phyloP scores from a whole-genome alignment of 495 filamentous ascomycete genomes.

The Aspergillus ellipticus region DNA sequence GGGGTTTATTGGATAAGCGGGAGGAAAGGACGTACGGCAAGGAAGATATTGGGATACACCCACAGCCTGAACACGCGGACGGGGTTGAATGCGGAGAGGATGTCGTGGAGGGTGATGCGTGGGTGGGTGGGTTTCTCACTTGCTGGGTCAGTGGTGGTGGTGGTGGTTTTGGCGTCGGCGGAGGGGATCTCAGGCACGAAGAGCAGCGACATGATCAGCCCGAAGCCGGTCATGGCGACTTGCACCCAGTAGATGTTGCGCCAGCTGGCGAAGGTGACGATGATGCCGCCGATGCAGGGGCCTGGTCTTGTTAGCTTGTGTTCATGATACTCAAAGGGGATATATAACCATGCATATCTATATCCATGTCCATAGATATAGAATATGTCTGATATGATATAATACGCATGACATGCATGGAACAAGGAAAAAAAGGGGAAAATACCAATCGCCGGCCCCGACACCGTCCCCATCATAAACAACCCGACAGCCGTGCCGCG shows the following conservation, averaged over 20 bases:
- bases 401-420: no score
- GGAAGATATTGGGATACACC: conserved; percentile 39
- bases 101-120: not conserved
- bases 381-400: no score
- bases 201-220: conserved; percentile 33
- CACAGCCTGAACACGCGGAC: conserved; percentile 31
- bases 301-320: conserved; percentile 20
- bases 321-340: no score
- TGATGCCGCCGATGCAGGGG: conserved; percentile 47
- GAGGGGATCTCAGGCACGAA: conserved; percentile 34
- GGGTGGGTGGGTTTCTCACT: not conserved
- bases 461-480: conserved; percentile 52
- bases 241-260: conserved; percentile 59
- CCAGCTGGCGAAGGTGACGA: conserved; percentile 55
- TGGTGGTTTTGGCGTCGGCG: conserved; percentile 10
- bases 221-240: conserved; percentile 45
- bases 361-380: no score
- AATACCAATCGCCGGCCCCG: conserved; percentile 54
- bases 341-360: no score
- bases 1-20: no score
- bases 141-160: not conserved
- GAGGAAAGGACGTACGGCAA: conserved; percentile 27
- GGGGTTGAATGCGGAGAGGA: conserved; percentile 38
- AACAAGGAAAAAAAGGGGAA: not conserved
- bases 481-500: conserved; percentile 54